Evolutionary conservation across 441 rosid genomes (phyloP), one percentile per base, ranked within the genome.

Genomic region (Omphalea diandra): DNA sequence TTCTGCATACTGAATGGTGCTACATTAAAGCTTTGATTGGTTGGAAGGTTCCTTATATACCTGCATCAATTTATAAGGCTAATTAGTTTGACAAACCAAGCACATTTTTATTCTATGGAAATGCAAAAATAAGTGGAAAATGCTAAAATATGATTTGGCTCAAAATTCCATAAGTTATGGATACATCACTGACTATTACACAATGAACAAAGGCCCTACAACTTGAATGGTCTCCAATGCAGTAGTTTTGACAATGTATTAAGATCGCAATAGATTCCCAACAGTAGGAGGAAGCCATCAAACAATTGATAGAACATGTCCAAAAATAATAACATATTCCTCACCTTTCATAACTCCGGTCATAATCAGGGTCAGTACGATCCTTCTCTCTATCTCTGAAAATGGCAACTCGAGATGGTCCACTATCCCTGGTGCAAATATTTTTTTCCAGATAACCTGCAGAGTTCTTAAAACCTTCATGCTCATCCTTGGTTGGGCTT

Each of bases 341-440:
- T 72, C 75, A 95, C 99, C 97, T 90, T 47, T 84, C 85, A 66
- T 90, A 86, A 72, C 88, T 95, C 55, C 99, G 87, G 75, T 95
- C 97, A 83, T 89, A 95, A 80, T 95, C 98, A 58, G 99, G 99
- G 82, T 93, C 99, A 61, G 73, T 82, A 32, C 91, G 97, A 80
- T 95, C 99, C 76, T 90, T 95, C 83, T 89, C 98, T 74, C 83
- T 84, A 73, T 95, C 98, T 77, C 89, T 88, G 72, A 95, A 87
- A 77, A 93, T 89, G 69, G 98, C 98, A 71, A 92, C 90, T 67
- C 93, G 86, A 72, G 90, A 87, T 8, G 86, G 57, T 61, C 75
- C 56, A 73, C 83, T 74, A 67, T 94, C 97, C 75, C 87, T 84
- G 20, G 77, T 29, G 68, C 77, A 75, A 29, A 76, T 49, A 81